Conservation (phyloP, 176 grass and related monocot species). For the Ananas comosus region DNA sequence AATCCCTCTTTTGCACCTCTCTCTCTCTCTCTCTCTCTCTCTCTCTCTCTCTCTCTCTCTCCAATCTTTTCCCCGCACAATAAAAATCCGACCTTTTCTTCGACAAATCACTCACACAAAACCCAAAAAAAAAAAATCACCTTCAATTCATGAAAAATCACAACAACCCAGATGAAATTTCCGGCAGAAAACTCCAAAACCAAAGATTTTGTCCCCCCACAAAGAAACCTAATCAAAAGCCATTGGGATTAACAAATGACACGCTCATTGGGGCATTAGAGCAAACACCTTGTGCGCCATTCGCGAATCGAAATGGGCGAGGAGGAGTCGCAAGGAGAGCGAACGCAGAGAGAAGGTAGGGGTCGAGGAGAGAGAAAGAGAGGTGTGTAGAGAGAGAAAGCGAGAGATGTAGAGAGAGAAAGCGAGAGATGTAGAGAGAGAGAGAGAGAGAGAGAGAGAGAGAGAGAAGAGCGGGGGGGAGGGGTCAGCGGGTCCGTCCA, state of each 20-base stretch:
- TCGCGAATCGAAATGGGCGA: neutral
- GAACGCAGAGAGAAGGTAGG: neutral
- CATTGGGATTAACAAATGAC: no score
- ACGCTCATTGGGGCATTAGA: no score
- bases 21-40: neutral
- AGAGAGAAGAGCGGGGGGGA: conserved; percentile 18
- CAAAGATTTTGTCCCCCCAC: no score
- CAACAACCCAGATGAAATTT: no score
- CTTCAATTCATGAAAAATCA: no score
- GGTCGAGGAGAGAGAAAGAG: neutral
- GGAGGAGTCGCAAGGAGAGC: neutral
- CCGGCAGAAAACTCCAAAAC: no score
- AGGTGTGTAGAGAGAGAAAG: neutral
- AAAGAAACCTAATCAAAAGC: no score
- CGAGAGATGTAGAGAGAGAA: conserved; percentile 8
- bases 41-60: no score
- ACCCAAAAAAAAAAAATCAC: no score
- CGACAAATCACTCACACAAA: neutral
- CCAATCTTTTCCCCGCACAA: neutral
- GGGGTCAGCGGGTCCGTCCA: conserved; percentile 15
- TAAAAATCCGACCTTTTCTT: neutral
- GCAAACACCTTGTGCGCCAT: no score
- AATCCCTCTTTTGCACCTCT: neutral
- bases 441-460: conserved; percentile 7
- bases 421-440: neutral